Conservation (phyloP, 352 stramenopile species). For the Pythium phragmiticola region DNA sequence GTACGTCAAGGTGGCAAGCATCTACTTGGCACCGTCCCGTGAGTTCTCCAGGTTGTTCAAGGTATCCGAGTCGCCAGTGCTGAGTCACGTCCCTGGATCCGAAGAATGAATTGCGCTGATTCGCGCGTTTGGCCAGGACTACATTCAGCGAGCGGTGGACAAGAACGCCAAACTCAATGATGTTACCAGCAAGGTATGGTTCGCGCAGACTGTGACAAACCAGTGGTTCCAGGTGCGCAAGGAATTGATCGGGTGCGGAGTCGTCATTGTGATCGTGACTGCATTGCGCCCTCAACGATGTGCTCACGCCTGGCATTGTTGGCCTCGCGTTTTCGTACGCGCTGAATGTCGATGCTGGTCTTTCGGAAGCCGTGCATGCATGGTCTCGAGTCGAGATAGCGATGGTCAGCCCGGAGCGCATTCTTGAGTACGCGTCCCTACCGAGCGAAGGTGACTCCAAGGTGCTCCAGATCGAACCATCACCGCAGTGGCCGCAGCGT, state of each 20-base stretch:
- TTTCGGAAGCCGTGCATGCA: slow-evolving; percentile 61
- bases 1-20: slow-evolving; percentile 44
- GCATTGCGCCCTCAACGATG: slow-evolving; percentile 28
- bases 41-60: slow-evolving; percentile 37
- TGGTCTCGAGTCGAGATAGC: slow-evolving; percentile 40
- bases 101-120: slow-evolving; percentile 41
- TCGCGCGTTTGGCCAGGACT: slow-evolving; percentile 30
- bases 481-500: not conserved
- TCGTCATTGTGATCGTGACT: slow-evolving; percentile 39
- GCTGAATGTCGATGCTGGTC: slow-evolving; percentile 69
- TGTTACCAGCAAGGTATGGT: slow-evolving; percentile 28
- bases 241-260: slow-evolving; percentile 41
- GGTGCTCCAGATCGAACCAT: not conserved
- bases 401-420: slow-evolving; percentile 56
- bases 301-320: slow-evolving; percentile 56
- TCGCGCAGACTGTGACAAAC: slow-evolving; percentile 27
- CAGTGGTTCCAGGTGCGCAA: slow-evolving; percentile 55
- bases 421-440: slow-evolving; percentile 37
- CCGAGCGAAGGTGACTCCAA: not conserved
- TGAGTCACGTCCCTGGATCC: slow-evolving; percentile 35
- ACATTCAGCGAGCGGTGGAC: slow-evolving; percentile 11
- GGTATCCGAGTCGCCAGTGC: slow-evolving; percentile 27
- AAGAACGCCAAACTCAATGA: slow-evolving; percentile 30
- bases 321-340: slow-evolving; percentile 88
- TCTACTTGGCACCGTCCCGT: slow-evolving; percentile 33